Evolutionary conservation across 768 basidiomycete genomes (phyloP).

Genomic region (Tulasnella sp.): DNA sequence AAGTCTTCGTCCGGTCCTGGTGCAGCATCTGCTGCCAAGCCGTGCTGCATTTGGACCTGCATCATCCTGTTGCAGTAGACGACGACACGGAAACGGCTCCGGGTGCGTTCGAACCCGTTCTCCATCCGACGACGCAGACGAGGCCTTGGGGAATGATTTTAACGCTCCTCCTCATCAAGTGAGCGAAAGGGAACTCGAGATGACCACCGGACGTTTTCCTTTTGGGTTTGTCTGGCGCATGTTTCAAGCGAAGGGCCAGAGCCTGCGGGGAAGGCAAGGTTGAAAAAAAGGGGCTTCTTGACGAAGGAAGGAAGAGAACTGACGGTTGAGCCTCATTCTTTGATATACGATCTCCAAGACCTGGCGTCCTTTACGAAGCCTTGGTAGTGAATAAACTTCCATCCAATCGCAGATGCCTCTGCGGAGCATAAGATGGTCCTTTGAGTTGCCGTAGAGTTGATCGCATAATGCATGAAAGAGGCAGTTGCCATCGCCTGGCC

Average conservation of each 20-base stretch:
- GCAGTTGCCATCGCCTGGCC: constrained; percentile 72
- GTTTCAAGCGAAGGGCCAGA: not conserved
- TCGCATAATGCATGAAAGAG: constrained; percentile 86
- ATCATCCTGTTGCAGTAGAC: not conserved
- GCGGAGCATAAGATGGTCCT: constrained; percentile 59
- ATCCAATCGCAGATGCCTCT: constrained; percentile 80
- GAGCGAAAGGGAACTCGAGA: constrained; percentile 85
- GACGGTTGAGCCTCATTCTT: constrained; percentile 70
- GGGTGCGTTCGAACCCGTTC: constrained; percentile 53
- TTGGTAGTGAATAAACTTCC: constrained; percentile 61
- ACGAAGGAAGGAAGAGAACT: constrained; percentile 27
- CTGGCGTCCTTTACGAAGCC: constrained; percentile 83
- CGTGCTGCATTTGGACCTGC: constrained; percentile 12
- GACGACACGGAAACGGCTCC: constrained; percentile 1
- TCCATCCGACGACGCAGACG: constrained; percentile 82
- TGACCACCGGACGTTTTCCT: constrained; percentile 53
- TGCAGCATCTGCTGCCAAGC: too few species aligned
- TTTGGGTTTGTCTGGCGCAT: not conserved
- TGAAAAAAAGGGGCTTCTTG: not conserved
- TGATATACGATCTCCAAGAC: constrained; percentile 62
- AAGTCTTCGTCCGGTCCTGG: not conserved
- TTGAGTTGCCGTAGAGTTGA: constrained; percentile 71
- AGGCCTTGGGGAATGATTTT: constrained; percentile 91
- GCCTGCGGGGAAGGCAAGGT: not conserved
- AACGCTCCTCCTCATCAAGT: constrained; percentile 66